Conservation (phyloP, 192 early-diverging fungal genomes). For the Backusella sp. region DNA sequence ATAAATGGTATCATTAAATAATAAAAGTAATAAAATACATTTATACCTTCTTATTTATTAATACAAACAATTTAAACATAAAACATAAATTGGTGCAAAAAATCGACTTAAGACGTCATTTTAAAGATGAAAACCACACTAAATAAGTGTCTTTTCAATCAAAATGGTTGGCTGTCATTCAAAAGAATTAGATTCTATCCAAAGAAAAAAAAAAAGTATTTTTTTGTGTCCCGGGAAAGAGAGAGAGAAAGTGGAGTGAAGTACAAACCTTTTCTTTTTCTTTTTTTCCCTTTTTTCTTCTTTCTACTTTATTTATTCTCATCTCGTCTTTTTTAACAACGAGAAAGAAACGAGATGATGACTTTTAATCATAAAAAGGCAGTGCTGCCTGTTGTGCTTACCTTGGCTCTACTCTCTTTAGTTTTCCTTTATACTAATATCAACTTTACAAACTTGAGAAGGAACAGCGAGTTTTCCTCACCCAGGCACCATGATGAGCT, state of each 20-base stretch:
- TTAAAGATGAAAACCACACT: neutral
- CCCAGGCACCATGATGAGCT: neutral
- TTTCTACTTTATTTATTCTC: neutral
- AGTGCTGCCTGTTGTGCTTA: neutral
- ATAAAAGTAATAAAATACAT: neutral
- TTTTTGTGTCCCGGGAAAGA: neutral
- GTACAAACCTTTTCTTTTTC: neutral
- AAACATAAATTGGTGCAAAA: neutral
- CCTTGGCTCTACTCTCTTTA: neutral
- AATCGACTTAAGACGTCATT: neutral
- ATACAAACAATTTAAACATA: neutral
- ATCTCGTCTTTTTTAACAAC: neutral
- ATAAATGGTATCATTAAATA: neutral
- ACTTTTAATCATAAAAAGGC: slow-evolving; percentile 4
- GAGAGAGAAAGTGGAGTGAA: neutral
- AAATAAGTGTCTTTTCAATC: neutral
- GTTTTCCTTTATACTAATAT: slow-evolving; percentile 6
- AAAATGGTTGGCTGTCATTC: neutral
- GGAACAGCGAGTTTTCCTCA: neutral
- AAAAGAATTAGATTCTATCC: neutral
- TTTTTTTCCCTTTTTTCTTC: neutral
- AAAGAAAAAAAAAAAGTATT: neutral
- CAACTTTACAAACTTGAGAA: neutral
- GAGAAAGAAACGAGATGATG: neutral
- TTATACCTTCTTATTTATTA: neutral